Evolutionary conservation across 257 asterid genomes (phyloP).

Genomic region (Solanum tarapatanum): DNA sequence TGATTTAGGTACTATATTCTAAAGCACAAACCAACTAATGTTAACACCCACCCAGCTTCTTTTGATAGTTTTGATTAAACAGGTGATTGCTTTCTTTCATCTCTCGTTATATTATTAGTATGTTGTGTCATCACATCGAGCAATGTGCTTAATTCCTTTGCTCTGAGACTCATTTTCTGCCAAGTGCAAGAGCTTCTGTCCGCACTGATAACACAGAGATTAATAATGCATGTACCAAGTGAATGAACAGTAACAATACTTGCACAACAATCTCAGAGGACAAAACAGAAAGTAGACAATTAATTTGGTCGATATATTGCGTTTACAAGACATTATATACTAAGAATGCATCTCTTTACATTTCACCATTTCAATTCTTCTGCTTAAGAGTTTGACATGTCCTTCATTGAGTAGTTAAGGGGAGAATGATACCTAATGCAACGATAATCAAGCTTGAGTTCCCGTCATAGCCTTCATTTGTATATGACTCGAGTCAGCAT

Average conservation of each 20-base stretch:
- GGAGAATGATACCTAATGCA: not conserved
- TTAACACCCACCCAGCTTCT: not conserved
- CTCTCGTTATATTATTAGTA: not conserved
- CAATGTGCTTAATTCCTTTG: not conserved
- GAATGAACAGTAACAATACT: not conserved
- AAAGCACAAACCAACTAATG: not conserved
- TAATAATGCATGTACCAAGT: not conserved
- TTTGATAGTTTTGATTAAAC: not conserved
- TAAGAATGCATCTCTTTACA: not conserved
- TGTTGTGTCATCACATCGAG: not conserved
- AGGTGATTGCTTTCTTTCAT: not conserved
- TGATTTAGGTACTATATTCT: not conserved
- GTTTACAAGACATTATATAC: not conserved
- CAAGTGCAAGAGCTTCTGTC: not conserved
- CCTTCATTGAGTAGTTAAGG: not conserved
- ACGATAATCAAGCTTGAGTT: slow-evolving; percentile 57
- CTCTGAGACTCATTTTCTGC: not conserved
- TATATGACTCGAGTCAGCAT: slow-evolving; percentile 54
- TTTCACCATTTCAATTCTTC: not conserved
- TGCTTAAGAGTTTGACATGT: not conserved
- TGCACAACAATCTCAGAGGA: not conserved
- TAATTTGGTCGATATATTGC: not conserved
- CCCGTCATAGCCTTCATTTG: slow-evolving; percentile 84
- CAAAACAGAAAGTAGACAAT: not conserved
- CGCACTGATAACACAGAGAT: not conserved